Conservation (phyloP, 257 asterid species). For the Linderniella brevidens region DNA sequence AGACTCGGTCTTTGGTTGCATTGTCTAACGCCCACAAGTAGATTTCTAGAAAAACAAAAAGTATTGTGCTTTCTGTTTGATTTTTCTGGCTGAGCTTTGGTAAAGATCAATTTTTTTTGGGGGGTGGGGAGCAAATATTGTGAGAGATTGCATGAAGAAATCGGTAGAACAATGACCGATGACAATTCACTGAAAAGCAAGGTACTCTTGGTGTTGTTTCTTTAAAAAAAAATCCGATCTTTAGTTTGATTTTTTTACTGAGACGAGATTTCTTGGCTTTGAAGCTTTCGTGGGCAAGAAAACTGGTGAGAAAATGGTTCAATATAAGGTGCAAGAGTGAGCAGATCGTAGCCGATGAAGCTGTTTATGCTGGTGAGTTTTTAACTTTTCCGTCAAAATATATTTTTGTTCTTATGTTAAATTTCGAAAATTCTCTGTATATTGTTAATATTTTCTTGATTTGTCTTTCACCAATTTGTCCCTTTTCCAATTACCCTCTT, state of each 20-base stretch:
- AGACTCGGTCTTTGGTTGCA: no score
- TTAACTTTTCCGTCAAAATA: conserved; percentile 8
- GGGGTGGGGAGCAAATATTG: conserved; percentile 13
- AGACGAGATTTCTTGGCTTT: conserved; percentile 19
- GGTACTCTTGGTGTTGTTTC: conserved; percentile 6
- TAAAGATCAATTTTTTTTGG: conserved; percentile 3
- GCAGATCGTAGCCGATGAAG: conserved; percentile 53
- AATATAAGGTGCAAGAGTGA: conserved; percentile 66
- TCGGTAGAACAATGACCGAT: background rate
- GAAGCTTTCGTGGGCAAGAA: conserved; percentile 96
- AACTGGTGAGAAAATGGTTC: conserved; percentile 71
- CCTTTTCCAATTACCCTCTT: conserved; percentile 1
- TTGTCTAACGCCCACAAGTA: no score
- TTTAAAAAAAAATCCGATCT: conserved; percentile 6
- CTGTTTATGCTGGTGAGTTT: conserved; percentile 47
- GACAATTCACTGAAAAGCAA: conserved; percentile 10
- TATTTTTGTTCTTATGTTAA: conserved; percentile 10
- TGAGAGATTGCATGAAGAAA: conserved; percentile 8
- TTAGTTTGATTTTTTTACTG: conserved; percentile 17
- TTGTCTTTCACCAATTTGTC: conserved; percentile 28
- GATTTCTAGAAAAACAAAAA: no score
- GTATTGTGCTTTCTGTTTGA: no score
- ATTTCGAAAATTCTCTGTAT: conserved; percentile 11
- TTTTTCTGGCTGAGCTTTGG: no score
- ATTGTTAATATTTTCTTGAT: conserved; percentile 13